Evolutionary conservation across 1,284 basidiomycete genomes (phyloP).

Genomic region (Naganishia sp.): DNA sequence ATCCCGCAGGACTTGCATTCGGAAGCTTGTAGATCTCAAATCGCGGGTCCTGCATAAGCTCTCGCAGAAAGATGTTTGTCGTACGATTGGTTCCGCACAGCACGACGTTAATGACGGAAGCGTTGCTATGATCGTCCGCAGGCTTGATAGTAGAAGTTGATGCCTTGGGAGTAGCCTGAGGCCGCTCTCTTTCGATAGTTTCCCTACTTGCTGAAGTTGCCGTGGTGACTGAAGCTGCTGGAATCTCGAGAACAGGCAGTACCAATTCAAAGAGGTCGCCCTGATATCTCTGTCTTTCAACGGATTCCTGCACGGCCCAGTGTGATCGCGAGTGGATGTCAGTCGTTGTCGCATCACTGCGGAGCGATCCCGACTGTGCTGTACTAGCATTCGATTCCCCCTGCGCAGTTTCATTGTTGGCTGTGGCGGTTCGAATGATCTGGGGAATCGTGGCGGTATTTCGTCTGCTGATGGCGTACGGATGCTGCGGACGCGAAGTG

Average conservation of each 20-base stretch:
- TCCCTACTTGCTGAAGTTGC: not conserved
- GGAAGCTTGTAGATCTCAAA: constrained; percentile 27
- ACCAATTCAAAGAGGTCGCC: constrained; percentile 26
- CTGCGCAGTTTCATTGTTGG: not conserved
- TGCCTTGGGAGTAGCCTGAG: too few relatives aligned
- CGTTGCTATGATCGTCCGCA: not conserved
- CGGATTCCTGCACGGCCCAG: constrained; percentile 28
- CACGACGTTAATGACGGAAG: constrained; percentile 9
- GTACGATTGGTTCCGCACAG: constrained; percentile 30
- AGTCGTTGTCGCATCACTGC: not conserved
- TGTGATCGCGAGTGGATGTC: constrained; percentile 24
- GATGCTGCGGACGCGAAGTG: not conserved
- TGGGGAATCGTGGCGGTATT: constrained; percentile 18
- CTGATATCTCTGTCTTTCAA: constrained; percentile 20
- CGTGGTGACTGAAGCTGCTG: constrained; percentile 1
- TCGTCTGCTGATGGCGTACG: constrained; percentile 12
- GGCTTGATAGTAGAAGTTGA: not conserved
- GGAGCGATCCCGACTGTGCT: not conserved
- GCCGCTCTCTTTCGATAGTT: not conserved
- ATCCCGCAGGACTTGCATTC: not conserved
- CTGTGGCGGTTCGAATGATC: constrained; percentile 3
- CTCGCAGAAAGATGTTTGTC: constrained; percentile 20
- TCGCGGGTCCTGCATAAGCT: constrained; percentile 19
- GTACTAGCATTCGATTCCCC: not conserved
- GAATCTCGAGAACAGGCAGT: constrained; percentile 19